These are phyloP conservation scores for Aspergillus felis DNA, from an alignment of 2,329 filamentous ascomycete species.

Conservation along the genomic window DNA sequence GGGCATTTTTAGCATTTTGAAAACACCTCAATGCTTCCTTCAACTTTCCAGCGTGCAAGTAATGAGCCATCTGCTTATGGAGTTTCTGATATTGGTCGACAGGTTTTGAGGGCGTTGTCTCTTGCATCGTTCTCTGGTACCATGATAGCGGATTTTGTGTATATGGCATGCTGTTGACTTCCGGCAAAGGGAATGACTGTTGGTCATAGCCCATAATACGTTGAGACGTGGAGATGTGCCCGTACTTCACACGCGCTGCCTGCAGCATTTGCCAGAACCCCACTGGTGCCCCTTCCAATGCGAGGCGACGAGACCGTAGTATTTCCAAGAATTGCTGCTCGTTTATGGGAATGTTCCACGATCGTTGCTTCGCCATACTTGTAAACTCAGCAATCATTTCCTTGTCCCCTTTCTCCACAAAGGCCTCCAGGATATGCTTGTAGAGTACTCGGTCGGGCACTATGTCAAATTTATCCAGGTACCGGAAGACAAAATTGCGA, in stretches of 20 bases:
- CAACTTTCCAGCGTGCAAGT: constrained; percentile 35
- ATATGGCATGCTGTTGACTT: constrained; percentile 24
- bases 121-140: constrained; percentile 29
- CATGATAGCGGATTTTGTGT: constrained; percentile 18
- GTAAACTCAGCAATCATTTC: constrained; percentile 30
- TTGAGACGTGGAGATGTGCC: constrained; percentile 28
- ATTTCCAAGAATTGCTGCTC: constrained; percentile 28
- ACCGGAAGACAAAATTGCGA: constrained; percentile 33
- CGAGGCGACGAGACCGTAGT: constrained; percentile 31
- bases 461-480: constrained; percentile 34
- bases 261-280: constrained; percentile 41
- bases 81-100: constrained; percentile 33
- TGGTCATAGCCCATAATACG: constrained; percentile 36
- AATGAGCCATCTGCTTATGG: constrained; percentile 35
- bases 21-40: constrained; percentile 29
- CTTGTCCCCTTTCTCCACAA: constrained; percentile 36
- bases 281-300: constrained; percentile 31
- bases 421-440: constrained; percentile 37
- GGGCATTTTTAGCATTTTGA: constrained; percentile 24
- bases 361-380: constrained; percentile 24
- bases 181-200: constrained; percentile 23
- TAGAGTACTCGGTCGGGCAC: constrained; percentile 37
- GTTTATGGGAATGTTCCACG: constrained; percentile 32
- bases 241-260: constrained; percentile 31
- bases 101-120: constrained; percentile 24